Evolutionary conservation across 2,329 filamentous ascomycete genomes (phyloP).

Genomic region (Aspergillus sp.): DNA sequence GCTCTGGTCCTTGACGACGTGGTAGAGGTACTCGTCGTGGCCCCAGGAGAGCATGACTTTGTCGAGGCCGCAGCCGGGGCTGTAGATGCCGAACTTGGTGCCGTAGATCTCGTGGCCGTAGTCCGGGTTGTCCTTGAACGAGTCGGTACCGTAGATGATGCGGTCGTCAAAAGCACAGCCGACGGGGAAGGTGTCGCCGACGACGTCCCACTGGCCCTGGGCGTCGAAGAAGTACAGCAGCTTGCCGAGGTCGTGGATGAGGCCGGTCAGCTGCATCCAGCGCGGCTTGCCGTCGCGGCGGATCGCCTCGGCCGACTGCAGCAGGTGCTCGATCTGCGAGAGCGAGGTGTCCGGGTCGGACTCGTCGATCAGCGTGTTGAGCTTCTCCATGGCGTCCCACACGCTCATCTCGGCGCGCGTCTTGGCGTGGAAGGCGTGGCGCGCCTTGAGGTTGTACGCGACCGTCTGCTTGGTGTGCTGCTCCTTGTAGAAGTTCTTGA

Average conservation of each 20-base stretch:
- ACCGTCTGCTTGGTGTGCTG: slow-evolving; percentile 60
- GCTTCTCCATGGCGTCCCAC: slow-evolving; percentile 90
- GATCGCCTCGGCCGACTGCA: slow-evolving; percentile 87
- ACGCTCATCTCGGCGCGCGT: slow-evolving; percentile 75
- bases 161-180: slow-evolving; percentile 57
- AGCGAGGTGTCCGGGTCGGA: slow-evolving; percentile 86
- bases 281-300: slow-evolving; percentile 64
- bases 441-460: slow-evolving; percentile 77
- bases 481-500: slow-evolving; percentile 82
- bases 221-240: slow-evolving; percentile 61
- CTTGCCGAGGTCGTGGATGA: slow-evolving; percentile 50
- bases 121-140: slow-evolving; percentile 77
- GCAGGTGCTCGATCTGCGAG: slow-evolving; percentile 83
- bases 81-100: slow-evolving; percentile 77
- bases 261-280: slow-evolving; percentile 49
- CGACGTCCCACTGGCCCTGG: slow-evolving; percentile 90
- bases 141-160: slow-evolving; percentile 75
- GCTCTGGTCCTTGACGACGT: slow-evolving; percentile 79
- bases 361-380: slow-evolving; percentile 87
- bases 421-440: slow-evolving; percentile 66
- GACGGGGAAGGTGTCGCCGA: slow-evolving; percentile 60
- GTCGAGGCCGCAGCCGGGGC: slow-evolving; percentile 74
- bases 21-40: slow-evolving; percentile 59
- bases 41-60: slow-evolving; percentile 91
- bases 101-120: slow-evolving; percentile 67